These are phyloP conservation scores for Mycena floridula DNA, from an alignment of 768 basidiomycete species.

Conservation along the genomic window DNA sequence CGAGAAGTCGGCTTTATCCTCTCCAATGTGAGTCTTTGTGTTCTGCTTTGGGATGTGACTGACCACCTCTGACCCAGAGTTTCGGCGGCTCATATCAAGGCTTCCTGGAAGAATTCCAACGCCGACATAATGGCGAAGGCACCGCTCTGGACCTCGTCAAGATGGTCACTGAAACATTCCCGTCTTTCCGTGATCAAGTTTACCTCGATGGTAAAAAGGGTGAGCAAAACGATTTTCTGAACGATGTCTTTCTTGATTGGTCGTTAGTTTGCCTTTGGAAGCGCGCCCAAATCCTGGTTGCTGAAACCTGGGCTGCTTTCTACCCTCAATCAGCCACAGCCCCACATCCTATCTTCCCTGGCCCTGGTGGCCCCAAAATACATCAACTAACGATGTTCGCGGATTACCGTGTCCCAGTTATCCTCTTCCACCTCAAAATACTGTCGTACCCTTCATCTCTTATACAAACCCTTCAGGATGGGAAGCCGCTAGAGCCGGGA, in stretches of 20 bases:
- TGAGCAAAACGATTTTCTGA: slow-evolving; percentile 18
- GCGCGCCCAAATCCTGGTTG: slow-evolving; percentile 85
- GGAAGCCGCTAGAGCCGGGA: slow-evolving; percentile 44
- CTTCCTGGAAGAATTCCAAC: slow-evolving; percentile 58
- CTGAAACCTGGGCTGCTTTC: slow-evolving; percentile 91
- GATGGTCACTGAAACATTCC: slow-evolving; percentile 64
- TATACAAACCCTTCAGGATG: slow-evolving; percentile 38
- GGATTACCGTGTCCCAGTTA: slow-evolving; percentile 89
- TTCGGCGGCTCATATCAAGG: slow-evolving; percentile 68
- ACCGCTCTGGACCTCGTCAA: slow-evolving; percentile 71
- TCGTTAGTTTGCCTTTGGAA: slow-evolving; percentile 77
- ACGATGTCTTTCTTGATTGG: neutral
- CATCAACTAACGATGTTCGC: slow-evolving; percentile 87
- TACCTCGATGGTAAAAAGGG: slow-evolving; percentile 53
- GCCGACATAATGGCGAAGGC: slow-evolving; percentile 43
- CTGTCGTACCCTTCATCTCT: slow-evolving; percentile 65
- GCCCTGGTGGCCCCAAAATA: slow-evolving; percentile 48
- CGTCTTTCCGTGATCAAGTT: slow-evolving; percentile 70
- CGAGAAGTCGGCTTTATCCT: slow-evolving; percentile 72
- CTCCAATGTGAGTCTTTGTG: slow-evolving; percentile 45
- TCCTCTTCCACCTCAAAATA: slow-evolving; percentile 77
- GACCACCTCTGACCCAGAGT: slow-evolving; percentile 29
- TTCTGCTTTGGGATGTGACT: neutral
- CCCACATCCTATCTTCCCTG: slow-evolving; percentile 72
- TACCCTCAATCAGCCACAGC: slow-evolving; percentile 45